A percentile compares a stretch with the other conserved stretches of the same genome.
Conservation (phyloP, 208 protist species). For the Borovskyia barvae region DNA sequence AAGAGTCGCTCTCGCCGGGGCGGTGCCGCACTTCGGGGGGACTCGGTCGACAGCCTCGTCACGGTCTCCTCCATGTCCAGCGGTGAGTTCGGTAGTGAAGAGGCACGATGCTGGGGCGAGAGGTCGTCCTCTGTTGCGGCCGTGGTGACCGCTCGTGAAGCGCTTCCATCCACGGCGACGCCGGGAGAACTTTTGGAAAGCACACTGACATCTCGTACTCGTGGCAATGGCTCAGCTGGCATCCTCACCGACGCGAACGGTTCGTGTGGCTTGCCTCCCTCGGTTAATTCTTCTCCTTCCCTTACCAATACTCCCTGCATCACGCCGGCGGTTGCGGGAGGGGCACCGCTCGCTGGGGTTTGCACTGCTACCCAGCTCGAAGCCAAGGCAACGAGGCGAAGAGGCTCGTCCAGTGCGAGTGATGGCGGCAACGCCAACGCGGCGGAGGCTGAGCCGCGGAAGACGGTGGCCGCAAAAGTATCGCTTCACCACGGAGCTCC, state of each 20-base stretch:
- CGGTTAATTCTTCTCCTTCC: too few species aligned
- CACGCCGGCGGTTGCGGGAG: neutral
- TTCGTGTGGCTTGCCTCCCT: too few species aligned
- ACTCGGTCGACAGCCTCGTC: conserved; percentile 33
- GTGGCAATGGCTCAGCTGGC: too few species aligned
- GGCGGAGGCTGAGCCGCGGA: conserved; percentile 9
- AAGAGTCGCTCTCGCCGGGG: conserved; percentile 10
- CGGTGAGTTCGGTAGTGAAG: conserved; percentile 5
- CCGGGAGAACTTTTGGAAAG: too few species aligned
- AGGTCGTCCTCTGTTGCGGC: too few species aligned
- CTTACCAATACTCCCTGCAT: too few species aligned
- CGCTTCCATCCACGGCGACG: neutral
- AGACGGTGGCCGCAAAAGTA: conserved; percentile 21
- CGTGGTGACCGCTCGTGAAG: too few species aligned
- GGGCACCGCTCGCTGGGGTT: too few species aligned
- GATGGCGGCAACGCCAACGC: neutral
- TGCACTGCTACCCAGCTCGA: too few species aligned
- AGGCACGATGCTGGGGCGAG: neutral
- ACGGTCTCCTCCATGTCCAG: conserved; percentile 42
- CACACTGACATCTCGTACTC: too few species aligned
- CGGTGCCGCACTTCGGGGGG: conserved; percentile 18
- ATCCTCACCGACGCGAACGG: too few species aligned
- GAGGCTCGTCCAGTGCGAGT: neutral
- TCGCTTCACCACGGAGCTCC: neutral
- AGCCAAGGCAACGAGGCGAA: too few species aligned